These are phyloP conservation scores for Fusarium poae DNA, from an alignment of 2,329 filamentous ascomycete genomes.

Conservation along the genomic window DNA sequence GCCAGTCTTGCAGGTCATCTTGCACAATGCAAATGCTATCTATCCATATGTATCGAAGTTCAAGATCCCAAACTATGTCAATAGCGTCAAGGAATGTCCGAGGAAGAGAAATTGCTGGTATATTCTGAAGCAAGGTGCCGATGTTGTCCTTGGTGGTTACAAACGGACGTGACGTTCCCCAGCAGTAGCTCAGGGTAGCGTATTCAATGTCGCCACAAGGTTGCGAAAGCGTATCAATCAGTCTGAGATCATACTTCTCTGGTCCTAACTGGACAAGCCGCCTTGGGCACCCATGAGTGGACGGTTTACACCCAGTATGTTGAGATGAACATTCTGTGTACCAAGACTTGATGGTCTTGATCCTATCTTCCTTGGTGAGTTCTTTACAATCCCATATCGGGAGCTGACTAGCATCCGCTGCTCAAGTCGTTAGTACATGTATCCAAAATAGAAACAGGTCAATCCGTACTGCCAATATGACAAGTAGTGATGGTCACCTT, in stretches of 20 bases:
- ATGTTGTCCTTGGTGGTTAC: neutral
- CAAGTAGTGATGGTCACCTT: constrained; percentile 1
- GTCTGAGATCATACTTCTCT: neutral
- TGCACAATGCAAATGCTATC: constrained; percentile 37
- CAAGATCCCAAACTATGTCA: neutral
- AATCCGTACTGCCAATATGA: neutral
- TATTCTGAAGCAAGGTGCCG: neutral
- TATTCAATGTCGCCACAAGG: neutral
- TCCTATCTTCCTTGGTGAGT: neutral
- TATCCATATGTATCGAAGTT: constrained; percentile 34
- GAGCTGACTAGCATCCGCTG: neutral
- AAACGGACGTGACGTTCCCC: neutral
- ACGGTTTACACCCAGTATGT: neutral
- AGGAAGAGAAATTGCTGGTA: neutral
- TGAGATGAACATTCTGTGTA: neutral
- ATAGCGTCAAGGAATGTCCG: constrained; percentile 21
- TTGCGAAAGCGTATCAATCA: neutral
- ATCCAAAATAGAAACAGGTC: neutral
- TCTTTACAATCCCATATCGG: neutral
- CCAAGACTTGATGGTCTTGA: neutral
- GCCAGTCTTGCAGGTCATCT: constrained; percentile 29
- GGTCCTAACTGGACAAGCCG: neutral
- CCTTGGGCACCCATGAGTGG: neutral
- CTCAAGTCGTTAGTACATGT: rapidly evolving
- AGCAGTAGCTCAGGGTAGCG: constrained; percentile 3